Evolutionary conservation across 2,329 filamentous ascomycete genomes (phyloP).

Genomic region (Alternaria arborescens): DNA sequence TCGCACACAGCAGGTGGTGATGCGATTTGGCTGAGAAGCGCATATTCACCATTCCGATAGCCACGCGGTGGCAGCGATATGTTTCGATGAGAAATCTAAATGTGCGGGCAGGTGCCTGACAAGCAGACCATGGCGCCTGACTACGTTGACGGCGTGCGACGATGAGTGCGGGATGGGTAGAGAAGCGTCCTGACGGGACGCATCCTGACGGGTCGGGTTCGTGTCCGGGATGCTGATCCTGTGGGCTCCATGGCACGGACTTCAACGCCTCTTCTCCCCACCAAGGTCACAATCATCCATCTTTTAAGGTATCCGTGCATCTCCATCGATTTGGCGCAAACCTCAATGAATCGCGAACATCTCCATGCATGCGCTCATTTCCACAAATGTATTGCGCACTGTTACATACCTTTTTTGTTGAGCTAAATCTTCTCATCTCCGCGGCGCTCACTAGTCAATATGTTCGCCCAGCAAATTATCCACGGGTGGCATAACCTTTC

Average conservation of each 20-base stretch:
- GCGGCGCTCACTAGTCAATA: background rate
- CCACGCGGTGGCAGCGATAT: background rate
- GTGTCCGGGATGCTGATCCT: background rate
- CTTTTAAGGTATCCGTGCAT: background rate
- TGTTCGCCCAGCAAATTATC: background rate
- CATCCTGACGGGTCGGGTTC: background rate
- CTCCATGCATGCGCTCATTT: background rate
- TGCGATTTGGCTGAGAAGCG: background rate
- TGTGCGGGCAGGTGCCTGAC: background rate
- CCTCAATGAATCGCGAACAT: background rate
- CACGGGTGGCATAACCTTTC: background rate
- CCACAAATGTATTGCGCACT: background rate
- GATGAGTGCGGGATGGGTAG: background rate
- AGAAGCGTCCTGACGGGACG: background rate
- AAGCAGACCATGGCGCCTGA: background rate
- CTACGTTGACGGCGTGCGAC: background rate
- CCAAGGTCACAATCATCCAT: background rate
- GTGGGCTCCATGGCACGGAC: background rate
- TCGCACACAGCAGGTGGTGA: background rate
- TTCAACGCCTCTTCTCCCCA: background rate
- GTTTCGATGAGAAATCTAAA: background rate
- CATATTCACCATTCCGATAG: background rate
- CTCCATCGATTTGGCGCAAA: background rate
- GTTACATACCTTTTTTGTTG: background rate
- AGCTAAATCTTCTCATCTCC: background rate